phyloP scores from a whole-genome alignment of 192 early-diverging fungal genomes.

The Linderina pennispora region DNA sequence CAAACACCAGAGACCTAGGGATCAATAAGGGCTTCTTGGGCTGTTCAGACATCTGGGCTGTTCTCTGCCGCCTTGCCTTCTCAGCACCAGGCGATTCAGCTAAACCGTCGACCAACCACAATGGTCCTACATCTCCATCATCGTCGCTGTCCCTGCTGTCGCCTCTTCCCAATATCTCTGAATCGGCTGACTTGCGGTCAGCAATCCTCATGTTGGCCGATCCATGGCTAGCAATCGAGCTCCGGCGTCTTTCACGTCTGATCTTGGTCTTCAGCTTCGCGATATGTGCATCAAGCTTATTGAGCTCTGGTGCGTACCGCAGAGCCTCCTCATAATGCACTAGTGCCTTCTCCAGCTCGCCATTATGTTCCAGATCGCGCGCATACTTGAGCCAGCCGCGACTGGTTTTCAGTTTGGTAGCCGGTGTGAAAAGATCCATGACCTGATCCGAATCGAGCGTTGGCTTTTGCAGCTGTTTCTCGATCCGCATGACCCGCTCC shows the following conservation, averaged over 20 bases:
- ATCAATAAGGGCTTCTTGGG: no score
- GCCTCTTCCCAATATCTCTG: neutral
- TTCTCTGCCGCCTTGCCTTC: conserved; percentile 28
- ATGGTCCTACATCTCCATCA: conserved; percentile 17
- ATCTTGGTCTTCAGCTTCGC: conserved; percentile 23
- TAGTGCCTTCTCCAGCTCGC: conserved; percentile 42
- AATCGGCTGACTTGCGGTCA: no score
- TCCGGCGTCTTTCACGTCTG: conserved; percentile 23
- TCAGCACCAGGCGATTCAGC: conserved; percentile 42
- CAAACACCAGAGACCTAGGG: no score
- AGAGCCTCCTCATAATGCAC: conserved; percentile 46
- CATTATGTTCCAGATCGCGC: conserved; percentile 45
- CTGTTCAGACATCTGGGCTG: neutral
- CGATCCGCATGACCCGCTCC: conserved; percentile 40
- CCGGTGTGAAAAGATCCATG: conserved; percentile 47
- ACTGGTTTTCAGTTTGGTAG: conserved; percentile 52
- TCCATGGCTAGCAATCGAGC: conserved; percentile 34
- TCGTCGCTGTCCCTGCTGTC: neutral
- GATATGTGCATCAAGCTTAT: conserved; percentile 43
- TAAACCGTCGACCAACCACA: conserved; percentile 36
- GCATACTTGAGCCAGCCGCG: conserved; percentile 47
- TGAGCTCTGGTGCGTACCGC: conserved; percentile 42
- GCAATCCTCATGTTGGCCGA: conserved; percentile 10
- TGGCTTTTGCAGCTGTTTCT: conserved; percentile 28
- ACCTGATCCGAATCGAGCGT: conserved; percentile 29